Evolutionary conservation across 345 rosid genomes (phyloP).

Genomic region (Nasturtium officinale): DNA sequence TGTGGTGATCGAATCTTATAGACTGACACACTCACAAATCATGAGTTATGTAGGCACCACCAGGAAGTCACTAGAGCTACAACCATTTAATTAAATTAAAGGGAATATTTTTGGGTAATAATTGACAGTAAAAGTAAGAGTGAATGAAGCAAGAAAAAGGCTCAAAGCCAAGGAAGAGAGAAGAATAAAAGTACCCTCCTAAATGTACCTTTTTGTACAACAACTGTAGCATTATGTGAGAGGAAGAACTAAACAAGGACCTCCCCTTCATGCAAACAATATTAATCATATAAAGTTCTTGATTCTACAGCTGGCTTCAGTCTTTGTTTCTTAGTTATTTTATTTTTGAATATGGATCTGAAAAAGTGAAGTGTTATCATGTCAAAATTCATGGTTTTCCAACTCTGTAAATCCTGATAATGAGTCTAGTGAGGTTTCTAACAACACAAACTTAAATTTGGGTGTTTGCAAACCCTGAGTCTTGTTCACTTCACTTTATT

Average conservation of each 20-base stretch:
- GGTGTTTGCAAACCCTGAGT: conserved; percentile 1
- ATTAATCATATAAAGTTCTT: conserved; percentile 40
- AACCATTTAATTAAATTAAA: conserved; percentile 8
- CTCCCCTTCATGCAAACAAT: conserved; percentile 32
- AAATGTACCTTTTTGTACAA: conserved; percentile 42
- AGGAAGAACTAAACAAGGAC: conserved; percentile 14
- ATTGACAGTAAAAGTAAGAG: conserved; percentile 38
- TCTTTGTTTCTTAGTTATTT: conserved; percentile 4
- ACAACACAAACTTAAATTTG: not conserved
- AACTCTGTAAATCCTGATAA: not conserved
- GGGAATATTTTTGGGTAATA: conserved; percentile 28
- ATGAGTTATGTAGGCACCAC: conserved; percentile 33
- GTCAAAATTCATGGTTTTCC: conserved; percentile 6
- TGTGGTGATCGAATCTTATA: conserved; percentile 31
- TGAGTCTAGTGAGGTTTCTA: not conserved
- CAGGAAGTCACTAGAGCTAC: conserved; percentile 9
- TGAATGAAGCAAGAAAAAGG: conserved; percentile 25
- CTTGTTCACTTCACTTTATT: not conserved
- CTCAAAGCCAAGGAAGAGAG: conserved; percentile 32
- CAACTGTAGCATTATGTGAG: conserved; percentile 13
- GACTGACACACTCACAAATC: conserved; percentile 34
- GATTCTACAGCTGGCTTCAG: conserved; percentile 35
- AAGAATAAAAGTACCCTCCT: conserved; percentile 37
- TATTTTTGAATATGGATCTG: not conserved
- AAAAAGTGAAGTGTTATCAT: not conserved